phyloP scores from a whole-genome alignment of 2,329 filamentous ascomycete genomes.

The Chaetomium sp. region DNA sequence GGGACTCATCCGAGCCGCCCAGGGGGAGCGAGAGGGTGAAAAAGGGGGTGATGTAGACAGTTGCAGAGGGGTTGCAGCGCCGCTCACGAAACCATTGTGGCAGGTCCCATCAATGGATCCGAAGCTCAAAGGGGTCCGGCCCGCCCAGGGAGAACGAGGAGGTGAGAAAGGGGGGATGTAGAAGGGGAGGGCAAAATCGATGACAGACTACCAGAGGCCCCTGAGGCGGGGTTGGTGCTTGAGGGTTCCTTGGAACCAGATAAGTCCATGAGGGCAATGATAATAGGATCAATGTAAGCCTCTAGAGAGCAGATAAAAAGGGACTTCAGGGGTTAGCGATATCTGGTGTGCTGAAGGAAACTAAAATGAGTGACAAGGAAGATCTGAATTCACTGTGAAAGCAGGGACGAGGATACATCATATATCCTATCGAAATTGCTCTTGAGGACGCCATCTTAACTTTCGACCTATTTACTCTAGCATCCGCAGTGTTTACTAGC shows the following conservation, averaged over 20 bases:
- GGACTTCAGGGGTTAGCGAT: background rate
- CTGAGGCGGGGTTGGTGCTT: background rate
- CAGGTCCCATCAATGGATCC: background rate
- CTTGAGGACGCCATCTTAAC: background rate
- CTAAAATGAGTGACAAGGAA: background rate
- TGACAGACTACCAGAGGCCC: background rate
- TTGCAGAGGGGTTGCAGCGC: background rate
- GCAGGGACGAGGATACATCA: background rate
- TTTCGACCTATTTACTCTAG: background rate
- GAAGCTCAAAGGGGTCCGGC: background rate
- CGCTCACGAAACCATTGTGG: background rate
- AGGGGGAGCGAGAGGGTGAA: background rate
- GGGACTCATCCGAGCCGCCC: background rate
- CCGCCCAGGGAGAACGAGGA: background rate
- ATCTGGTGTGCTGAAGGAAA: background rate
- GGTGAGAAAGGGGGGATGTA: background rate
- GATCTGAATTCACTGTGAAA: too few species aligned
- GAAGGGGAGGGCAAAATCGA: background rate
- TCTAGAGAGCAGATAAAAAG: background rate
- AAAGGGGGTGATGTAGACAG: too few species aligned
- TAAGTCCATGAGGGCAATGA: background rate
- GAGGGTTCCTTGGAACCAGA: background rate
- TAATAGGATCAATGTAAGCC: background rate
- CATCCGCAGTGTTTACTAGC: background rate
- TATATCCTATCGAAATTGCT: background rate